These are phyloP conservation scores for Pythium brassicae DNA, from an alignment of 352 stramenopile species.

Conservation along the genomic window DNA sequence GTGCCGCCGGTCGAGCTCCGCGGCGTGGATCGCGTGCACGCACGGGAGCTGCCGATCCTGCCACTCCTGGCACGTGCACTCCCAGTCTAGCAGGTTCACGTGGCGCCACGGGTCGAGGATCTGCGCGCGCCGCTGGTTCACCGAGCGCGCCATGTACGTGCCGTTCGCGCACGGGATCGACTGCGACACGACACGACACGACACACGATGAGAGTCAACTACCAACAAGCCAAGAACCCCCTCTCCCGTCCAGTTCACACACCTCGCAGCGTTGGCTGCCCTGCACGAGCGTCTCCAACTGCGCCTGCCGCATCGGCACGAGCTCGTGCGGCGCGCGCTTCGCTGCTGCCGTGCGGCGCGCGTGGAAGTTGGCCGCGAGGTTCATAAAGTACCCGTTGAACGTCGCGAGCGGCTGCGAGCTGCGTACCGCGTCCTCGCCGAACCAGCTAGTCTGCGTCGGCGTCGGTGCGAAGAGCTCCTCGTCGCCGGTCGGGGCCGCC, in stretches of 20 bases:
- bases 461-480: constrained; percentile 37
- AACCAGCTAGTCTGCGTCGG: constrained; percentile 54
- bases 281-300: constrained; percentile 67
- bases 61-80: constrained; percentile 81
- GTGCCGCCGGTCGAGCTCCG: constrained; percentile 62
- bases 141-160: constrained; percentile 73
- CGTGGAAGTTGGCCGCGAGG: constrained; percentile 65
- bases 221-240: neutral
- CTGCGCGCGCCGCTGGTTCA: constrained; percentile 46
- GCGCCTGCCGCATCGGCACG: constrained; percentile 51
- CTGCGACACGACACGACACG: constrained; percentile 19
- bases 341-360: constrained; percentile 53
- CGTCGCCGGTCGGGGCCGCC: constrained; percentile 31
- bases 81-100: constrained; percentile 68
- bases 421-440: constrained; percentile 47
- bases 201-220: neutral
- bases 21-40: constrained; percentile 68
- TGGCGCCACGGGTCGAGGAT: constrained; percentile 73
- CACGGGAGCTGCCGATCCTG: constrained; percentile 76
- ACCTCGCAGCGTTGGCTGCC: constrained; percentile 78
- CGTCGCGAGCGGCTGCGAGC: constrained; percentile 53
- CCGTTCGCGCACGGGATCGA: constrained; percentile 77
- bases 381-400: constrained; percentile 77
- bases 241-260: constrained; percentile 4
- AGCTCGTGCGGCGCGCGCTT: constrained; percentile 50